Base-by-base conservation (phyloP, 192 early-diverging fungal genomes). In the Coemansia sp. region DNA sequence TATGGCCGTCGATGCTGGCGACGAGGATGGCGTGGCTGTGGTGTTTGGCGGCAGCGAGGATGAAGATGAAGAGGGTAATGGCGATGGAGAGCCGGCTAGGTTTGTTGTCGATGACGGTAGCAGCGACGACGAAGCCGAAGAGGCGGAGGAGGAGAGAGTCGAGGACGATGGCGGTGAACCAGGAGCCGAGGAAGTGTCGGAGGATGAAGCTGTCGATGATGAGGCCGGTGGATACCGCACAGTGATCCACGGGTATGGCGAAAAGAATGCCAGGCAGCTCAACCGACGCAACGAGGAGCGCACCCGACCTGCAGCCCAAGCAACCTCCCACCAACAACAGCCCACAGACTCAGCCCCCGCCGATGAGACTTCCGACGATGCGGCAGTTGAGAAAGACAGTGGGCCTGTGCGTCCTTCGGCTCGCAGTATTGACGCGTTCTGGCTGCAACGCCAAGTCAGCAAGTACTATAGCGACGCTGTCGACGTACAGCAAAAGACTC, bases 341-440 rank as follows among this genome's bases (percentile, higher is more conserved):
- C 71, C 3, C 20, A 24, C 49, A 20, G 49, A 22, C 54, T 4
- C 27, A 4, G 27, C 27, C 24, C 0, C 52, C 9, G 20, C 18
- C 27, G 54, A 57, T 11, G 36, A 57, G 27, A 15, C 29, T 15
- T 1, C 57, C 1, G 57, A 60, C 57, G 57, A 60, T 10, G 34
- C 47, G 15, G 62, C 49, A 15, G 40, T 57, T 36, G 72, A 68
- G 59, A 57, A 43, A 20, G 63, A 52, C 5, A 46, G 61, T 24
- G 61, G 46, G 27, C 57, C 62, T 43, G 67, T 31, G 31, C 63
- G 84, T 65, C 70, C 90, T 29, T 65, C 76, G 46, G 89, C 93
- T 11, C 94, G 95, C 77, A 92, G 94, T 59, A 88, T 99, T 57
- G 98, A 99, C 80, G 94, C 96, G 8, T 99, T 98, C 76, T 99